Base-by-base conservation (phyloP, 73 alveolate genomes). In the Paramecium biaurelia region DNA sequence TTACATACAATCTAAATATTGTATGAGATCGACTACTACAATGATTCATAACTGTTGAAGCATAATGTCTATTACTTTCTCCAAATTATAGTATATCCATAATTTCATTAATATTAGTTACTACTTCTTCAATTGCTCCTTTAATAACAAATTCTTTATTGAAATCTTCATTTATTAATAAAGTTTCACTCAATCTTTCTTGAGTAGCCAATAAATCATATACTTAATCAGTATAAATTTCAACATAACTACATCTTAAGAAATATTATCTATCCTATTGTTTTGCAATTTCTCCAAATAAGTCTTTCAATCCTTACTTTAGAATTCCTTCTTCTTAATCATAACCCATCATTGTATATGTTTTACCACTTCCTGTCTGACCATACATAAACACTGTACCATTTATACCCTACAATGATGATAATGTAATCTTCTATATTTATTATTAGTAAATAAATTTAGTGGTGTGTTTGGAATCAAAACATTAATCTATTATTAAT, bases 151-250 rank as follows among this genome's bases (percentile, higher is more conserved):
- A 96, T 67, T 95, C 98, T 76, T 93, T 96, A 53, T 86, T 93
- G 67, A 59, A 93, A 26, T 95, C 99, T 84, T 96, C 99, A 34
- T 92, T 67, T 0, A 96, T 97, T 20, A 43, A n/a, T 15, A 79
- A 26, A 0, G 74, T 47, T 18, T 79, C 90, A 43, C 76, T 79
- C 90, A 79, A 21, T 34, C 93, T 56, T 12, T 92, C 97, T 26
- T 72, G 56, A 28, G 74, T 86, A 28, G 92, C 93, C 67, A 98
- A 96, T 92, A 98, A 95, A 93, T 98, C 99, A 94, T 97, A 98
- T 4, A 97, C 98, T 68, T 93, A 92, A 85, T 98, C 99, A 94
- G 98, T 98, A 92, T 98, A 98, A 7, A 98, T 98, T 92, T 98
- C 99, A 56, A 97, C 95, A 92, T 98, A 98, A 70, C 99, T 96